Evolutionary conservation across 345 rosid genomes (phyloP), one percentile per base, ranked within the genome.

Genomic region (Ceriops zippeliana): DNA sequence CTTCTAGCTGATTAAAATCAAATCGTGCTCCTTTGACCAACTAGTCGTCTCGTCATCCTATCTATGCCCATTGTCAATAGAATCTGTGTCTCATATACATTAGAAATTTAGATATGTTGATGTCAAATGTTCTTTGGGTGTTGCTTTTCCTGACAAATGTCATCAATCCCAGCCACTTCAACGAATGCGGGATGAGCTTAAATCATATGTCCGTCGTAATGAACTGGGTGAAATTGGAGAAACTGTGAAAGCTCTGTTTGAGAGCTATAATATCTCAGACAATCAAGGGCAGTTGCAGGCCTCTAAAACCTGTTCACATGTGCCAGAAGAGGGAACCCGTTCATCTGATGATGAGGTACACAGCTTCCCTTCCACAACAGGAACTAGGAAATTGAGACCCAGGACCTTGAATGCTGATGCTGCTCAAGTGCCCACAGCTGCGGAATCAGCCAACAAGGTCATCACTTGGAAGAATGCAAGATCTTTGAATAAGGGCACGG

Each of bases 141-240:
- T 42, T 42, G 15, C 0, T 42, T 42, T 42, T 13, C 17, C 15
- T 42, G 15, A 13, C 49, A 42, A 42, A 17, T 42, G 19, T 13
- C 19, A 0, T 42, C 19, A 13, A 42, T 3, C 19, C 17, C 49
- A 93, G 98, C 96, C 92, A 9, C 64, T 83, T 67, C 87, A 85
- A 73, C 66, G 70, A 72, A 83, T 93, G 93, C 74, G 78, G 71
- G 83, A 89, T 30, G 97, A 88, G 80, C 83, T 93, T 68, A 93
- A 79, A 76, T 84, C 88, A 3, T 93, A 93, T 67, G 76, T 81
- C 27, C 68, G 83, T 19, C 86, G 89, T 37, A 78, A 91, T 75
- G 79, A 82, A 67, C 81, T 90, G 58, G 58, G 76, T 53, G 97
- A 85, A 76, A 74, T 78, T 28, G 85, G 70, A 19, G 90, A 85